A percentile compares a stretch with the other conserved stretches of the same genome.
phyloP scores from a whole-genome alignment of 495 filamentous ascomycete genomes.

The Viridothelium virens region DNA sequence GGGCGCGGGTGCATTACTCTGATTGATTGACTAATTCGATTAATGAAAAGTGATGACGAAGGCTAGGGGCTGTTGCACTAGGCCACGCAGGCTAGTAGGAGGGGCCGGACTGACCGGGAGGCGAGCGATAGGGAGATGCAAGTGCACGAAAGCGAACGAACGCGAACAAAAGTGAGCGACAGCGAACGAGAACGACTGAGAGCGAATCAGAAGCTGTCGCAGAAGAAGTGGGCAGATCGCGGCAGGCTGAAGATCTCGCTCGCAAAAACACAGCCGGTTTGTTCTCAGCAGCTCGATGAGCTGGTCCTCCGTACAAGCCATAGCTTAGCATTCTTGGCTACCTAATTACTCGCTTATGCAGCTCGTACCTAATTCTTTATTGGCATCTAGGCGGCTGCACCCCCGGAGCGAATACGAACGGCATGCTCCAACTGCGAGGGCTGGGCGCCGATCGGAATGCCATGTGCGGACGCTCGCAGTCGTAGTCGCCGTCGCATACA shows the following conservation, averaged over 20 bases:
- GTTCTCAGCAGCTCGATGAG: no score
- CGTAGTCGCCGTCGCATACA: no score
- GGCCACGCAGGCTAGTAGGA: no score
- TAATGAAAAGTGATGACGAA: neutral
- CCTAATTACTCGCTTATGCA: neutral
- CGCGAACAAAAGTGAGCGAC: no score
- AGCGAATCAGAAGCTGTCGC: no score
- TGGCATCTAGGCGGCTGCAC: conserved; percentile 8
- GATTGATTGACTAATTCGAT: neutral
- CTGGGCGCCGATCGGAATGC: neutral
- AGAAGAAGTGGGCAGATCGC: no score
- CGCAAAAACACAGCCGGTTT: neutral
- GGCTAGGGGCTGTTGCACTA: neutral
- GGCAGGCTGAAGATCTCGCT: neutral
- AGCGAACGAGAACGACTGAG: no score
- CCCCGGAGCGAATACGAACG: conserved; percentile 6
- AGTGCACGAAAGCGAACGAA: neutral
- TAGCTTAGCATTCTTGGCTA: no score
- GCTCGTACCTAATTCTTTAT: conserved; percentile 11
- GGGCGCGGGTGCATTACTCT: neutral
- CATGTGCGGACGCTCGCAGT: neutral
- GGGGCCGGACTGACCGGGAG: neutral
- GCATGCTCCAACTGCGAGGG: neutral
- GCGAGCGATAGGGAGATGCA: neutral
- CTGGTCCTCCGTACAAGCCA: no score